Base-by-base conservation (phyloP, 495 filamentous ascomycete genomes). In the Penicillium malachiteum region DNA sequence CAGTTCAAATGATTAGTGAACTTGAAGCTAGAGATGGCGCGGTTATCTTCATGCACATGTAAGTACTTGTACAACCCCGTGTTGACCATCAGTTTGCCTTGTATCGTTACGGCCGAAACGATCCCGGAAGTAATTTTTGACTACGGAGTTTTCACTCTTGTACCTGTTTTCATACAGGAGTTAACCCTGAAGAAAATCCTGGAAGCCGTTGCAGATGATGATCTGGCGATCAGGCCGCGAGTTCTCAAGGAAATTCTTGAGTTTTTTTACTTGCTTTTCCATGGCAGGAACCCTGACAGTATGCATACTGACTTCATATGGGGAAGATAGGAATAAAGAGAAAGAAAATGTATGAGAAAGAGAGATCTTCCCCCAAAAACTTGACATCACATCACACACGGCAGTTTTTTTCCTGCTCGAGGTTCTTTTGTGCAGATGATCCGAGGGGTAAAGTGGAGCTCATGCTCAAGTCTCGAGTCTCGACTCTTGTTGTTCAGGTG, bases 391-490 rank as follows among this genome's bases (percentile, higher is more conserved):
- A 32, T 32, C 17, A n/a, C 40, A 21, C 14, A n/a, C 17, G 40
- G 13, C 40, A 37, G 34, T n/a, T 21, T 43, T n/a, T 16, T 8
- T 16, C 9, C 40, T 21, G 40, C 26, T 26, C n/a, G 13, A 39
- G 48, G 32, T 38, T 16, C 16, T 32, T 37, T 39, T 37, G 16
- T 30, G 16, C 14, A 38, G 18, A 40, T 41, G 48, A 51, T 51
- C 37, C 38, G 48, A 41, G 46, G 46, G 46, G 46, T 35, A 49
- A 41, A 51, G 48, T 50, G 50, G 40, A 52, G 50, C 21, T 52
- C 2, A 2, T 14, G 9, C 13, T 43, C 16, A 30, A 46, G 16
- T 16, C 34, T 12, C 1, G 14, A 50, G 35, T 38, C 47, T 49
- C 47, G 47, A 49, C 47, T 49, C 47, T n/a, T 50, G 17, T 10